These are phyloP conservation scores for Peronospora destructor DNA, from an alignment of 352 stramenopile genomes.

Conservation along the genomic window DNA sequence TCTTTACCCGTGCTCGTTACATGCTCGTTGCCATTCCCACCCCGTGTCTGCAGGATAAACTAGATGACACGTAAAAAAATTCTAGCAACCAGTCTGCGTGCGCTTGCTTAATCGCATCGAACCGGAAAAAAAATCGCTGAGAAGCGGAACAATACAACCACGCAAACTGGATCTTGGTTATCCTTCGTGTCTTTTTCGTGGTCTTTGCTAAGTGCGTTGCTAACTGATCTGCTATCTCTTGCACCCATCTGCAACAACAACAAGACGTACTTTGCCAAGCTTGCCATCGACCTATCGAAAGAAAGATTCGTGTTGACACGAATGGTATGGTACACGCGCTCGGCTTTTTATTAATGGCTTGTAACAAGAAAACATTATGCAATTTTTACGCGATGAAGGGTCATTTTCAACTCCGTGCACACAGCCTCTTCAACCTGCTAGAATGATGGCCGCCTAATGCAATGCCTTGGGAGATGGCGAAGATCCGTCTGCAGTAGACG, in stretches of 20 bases:
- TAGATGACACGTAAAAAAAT: slow-evolving; percentile 23
- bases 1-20: slow-evolving; percentile 3
- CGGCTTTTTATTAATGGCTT: slow-evolving; percentile 18
- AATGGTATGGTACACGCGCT: slow-evolving; percentile 27
- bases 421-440: slow-evolving; percentile 5
- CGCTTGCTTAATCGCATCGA: slow-evolving; percentile 28
- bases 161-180: slow-evolving; percentile 63
- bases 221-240: neutral
- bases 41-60: slow-evolving; percentile 46
- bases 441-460: slow-evolving; percentile 11
- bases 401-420: slow-evolving; percentile 1
- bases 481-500: slow-evolving; percentile 54
- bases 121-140: slow-evolving; percentile 10
- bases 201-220: neutral
- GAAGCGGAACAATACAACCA: slow-evolving; percentile 50
- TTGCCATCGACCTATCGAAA: slow-evolving; percentile 65
- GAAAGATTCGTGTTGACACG: neutral
- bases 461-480: slow-evolving; percentile 35
- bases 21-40: slow-evolving; percentile 45
- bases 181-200: slow-evolving; percentile 38
- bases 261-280: slow-evolving; percentile 69
- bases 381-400: slow-evolving; percentile 3
- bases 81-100: neutral
- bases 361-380: slow-evolving; percentile 15
- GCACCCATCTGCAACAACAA: slow-evolving; percentile 77